Base-by-base conservation (phyloP, 2,329 filamentous ascomycete species). In the Aspergillus sp. region DNA sequence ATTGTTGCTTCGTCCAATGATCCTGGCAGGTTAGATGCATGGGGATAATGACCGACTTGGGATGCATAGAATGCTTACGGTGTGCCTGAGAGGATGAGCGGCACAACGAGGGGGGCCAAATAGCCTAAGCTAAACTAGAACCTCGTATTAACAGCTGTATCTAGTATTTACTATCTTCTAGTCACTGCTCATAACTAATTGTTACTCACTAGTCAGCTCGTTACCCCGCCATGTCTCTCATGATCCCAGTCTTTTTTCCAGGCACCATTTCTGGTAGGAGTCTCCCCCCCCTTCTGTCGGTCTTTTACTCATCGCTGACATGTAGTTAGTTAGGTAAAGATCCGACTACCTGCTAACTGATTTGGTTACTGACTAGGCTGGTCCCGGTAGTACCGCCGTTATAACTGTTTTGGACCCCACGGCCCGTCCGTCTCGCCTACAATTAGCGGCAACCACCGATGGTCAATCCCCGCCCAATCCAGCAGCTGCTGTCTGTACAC, bases 321-420 rank as follows among this genome's bases (percentile, higher is more conserved):
- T 36, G 8, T 32, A 32, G 15, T 10, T 41, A 27, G 25, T 41
- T 41, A 41, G 25, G 25, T 2, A 27, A 2, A 27, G 2, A 27
- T 27, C 25, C 25, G 25, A 27, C 25, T 27, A 27, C 25, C 44
- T 4, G n/a, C 36, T 39, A 15, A 49, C 47, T 41, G 21, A 21
- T 42, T 42, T 42, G 19, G 41, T 19, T 21, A 53, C 32, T 15
- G 25, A 19, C 30, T 53, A 39, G 21, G 19, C 39, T 23, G 8
- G 15, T 42, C 52, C 39, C n/a, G 17, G 52, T 27, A 44, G 41
- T 44, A 44, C 38, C 38, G 13, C 41, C 39, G 25, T 44, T 55
- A 3, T 6, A 50, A 25, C 8, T 11, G 13, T 47, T 55, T 55
- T 47, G 53, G 53, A 55, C 53, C 53, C 53, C 53, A 55, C 53